Conservation (phyloP, 169 alveolate species). For the Plasmodium falciparum region DNA sequence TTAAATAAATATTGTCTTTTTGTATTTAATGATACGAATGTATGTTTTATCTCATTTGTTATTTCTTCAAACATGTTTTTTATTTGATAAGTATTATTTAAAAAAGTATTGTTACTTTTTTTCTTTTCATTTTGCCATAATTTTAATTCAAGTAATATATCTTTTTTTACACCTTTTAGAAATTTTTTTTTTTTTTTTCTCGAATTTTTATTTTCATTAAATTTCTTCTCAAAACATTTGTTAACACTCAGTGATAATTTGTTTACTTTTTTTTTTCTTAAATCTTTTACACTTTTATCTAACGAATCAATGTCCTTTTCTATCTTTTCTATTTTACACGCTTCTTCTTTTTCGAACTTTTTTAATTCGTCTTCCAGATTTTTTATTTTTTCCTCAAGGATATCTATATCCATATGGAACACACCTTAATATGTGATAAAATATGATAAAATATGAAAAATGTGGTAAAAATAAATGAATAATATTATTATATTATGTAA, state of each 20-base stretch:
- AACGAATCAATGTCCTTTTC: constrained; percentile 28
- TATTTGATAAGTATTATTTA: constrained; percentile 14
- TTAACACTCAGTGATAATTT: constrained; percentile 7
- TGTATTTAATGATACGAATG: constrained; percentile 20
- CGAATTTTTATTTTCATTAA: constrained; percentile 13
- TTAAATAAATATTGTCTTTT: constrained; percentile 35
- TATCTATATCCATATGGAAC: constrained; percentile 32
- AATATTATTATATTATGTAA: neutral
- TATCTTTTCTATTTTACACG: constrained; percentile 23
- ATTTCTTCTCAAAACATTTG: constrained; percentile 40
- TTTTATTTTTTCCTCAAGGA: constrained; percentile 43
- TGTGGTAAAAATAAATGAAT: neutral
- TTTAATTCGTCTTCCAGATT: constrained; percentile 38
- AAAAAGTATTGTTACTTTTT: constrained; percentile 16
- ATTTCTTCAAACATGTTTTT: constrained; percentile 19
- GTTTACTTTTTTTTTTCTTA: constrained; percentile 17
- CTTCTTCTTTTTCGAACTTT: constrained; percentile 13
- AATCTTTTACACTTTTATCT: constrained; percentile 16
- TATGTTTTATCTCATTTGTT: constrained; percentile 35
- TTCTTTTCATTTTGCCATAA: constrained; percentile 14
- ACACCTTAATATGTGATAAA: no score
- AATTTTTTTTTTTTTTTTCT: constrained; percentile 30
- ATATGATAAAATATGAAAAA: neutral
- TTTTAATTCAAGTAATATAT: constrained; percentile 22
- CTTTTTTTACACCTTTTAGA: constrained; percentile 22